Evolutionary conservation across 805 yeast species (phyloP).

Genomic region (Candida andamanensis): DNA sequence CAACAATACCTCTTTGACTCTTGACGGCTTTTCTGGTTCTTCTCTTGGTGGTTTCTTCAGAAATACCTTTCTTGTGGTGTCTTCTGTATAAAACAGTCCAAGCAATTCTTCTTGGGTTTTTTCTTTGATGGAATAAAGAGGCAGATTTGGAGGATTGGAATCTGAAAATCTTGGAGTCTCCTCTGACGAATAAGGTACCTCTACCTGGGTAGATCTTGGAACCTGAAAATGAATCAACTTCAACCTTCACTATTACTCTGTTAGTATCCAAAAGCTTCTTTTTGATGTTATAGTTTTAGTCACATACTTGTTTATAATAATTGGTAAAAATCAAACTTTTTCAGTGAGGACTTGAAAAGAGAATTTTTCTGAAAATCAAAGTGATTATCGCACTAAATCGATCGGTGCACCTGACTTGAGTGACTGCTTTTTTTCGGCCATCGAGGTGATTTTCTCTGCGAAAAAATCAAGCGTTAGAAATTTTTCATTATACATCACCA

Average conservation of each 20-base stretch:
- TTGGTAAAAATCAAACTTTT: slow-evolving; percentile 9
- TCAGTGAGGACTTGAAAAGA: slow-evolving; percentile 4
- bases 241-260: slow-evolving; percentile 99
- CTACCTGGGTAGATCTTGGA: slow-evolving; percentile 99
- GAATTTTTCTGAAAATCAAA: not conserved
- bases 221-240: slow-evolving; percentile 99
- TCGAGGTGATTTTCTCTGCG: slow-evolving; percentile 1
- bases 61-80: slow-evolving; percentile 99
- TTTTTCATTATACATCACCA: slow-evolving; percentile 9
- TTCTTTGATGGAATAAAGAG: slow-evolving; percentile 98
- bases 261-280: too few species aligned
- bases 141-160: slow-evolving; percentile 97
- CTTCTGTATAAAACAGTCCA: slow-evolving; percentile 99
- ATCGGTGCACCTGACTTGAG: slow-evolving; percentile 5
- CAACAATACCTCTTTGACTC: slow-evolving; percentile 98
- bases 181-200: slow-evolving; percentile 98
- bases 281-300: not conserved
- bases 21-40: slow-evolving; percentile 96
- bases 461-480: slow-evolving; percentile 2
- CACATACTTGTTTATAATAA: not conserved
- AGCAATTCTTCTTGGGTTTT: slow-evolving; percentile 99
- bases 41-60: slow-evolving; percentile 97
- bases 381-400: slow-evolving; percentile 3
- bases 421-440: slow-evolving; percentile 8
- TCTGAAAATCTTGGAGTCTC: slow-evolving; percentile 99